Conservation (phyloP, 2,329 filamentous ascomycete species). For the Xylariales sp. region DNA sequence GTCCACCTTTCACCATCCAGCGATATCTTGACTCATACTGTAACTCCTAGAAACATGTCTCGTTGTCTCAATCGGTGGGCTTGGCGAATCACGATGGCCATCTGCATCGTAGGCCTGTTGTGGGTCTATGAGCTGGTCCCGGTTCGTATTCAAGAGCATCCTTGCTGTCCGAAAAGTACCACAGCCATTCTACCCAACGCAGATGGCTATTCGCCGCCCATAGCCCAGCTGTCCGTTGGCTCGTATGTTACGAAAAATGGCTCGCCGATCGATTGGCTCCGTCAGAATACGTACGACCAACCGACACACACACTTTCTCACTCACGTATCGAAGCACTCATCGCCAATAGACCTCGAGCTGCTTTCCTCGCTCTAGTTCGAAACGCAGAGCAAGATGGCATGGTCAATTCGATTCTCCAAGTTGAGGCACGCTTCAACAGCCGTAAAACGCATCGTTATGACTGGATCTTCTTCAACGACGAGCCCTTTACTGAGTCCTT, state of each 20-base stretch:
- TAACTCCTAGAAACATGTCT: too few species aligned
- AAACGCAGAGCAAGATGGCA: constrained; percentile 63
- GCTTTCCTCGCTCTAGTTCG: constrained; percentile 63
- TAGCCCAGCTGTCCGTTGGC: background rate
- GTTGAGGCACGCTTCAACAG: constrained; percentile 73
- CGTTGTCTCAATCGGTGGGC: too few species aligned
- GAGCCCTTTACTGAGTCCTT: constrained; percentile 74
- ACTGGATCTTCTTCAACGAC: constrained; percentile 86
- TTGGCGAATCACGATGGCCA: too few species aligned
- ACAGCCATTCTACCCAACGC: too few species aligned
- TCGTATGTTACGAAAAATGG: background rate
- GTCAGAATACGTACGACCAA: constrained; percentile 20
- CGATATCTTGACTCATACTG: too few species aligned
- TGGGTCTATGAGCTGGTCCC: too few species aligned
- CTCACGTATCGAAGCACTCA: constrained; percentile 14
- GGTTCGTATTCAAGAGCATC: too few species aligned
- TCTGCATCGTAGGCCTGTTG: too few species aligned
- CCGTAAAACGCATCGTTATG: constrained; percentile 68
- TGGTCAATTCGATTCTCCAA: constrained; percentile 67
- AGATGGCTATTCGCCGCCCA: background rate
- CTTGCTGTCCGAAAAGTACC: too few species aligned
- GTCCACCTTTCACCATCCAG: too few species aligned
- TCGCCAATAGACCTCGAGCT: constrained; percentile 28
- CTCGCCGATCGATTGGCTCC: constrained; percentile 22
- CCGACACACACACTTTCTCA: constrained; percentile 12